Conservation (phyloP, 352 stramenopile species). For the Phytophthora constricta region DNA sequence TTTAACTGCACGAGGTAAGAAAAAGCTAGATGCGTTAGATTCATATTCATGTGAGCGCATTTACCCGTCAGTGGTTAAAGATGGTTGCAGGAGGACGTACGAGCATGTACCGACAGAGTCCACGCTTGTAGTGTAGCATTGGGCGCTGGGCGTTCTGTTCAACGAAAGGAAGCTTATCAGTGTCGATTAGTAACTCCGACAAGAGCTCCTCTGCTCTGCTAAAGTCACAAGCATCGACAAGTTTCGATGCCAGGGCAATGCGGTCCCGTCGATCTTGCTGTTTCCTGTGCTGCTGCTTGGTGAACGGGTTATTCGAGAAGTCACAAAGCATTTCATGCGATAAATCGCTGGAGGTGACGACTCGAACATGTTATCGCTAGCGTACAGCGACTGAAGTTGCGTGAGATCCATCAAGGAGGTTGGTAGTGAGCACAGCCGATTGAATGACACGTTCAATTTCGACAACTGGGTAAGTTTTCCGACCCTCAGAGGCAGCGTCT, state of each 20-base stretch:
- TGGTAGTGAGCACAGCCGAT: conserved; percentile 50
- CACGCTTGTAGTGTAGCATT: conserved; percentile 47
- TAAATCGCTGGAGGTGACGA: conserved; percentile 35
- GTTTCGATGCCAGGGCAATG: conserved; percentile 33
- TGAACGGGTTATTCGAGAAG: conserved; percentile 75
- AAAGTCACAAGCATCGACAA: conserved; percentile 41
- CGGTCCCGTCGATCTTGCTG: conserved; percentile 19
- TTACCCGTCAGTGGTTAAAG: neutral
- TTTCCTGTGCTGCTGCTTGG: conserved; percentile 20
- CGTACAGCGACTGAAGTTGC: conserved; percentile 47
- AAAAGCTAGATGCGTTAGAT: neutral
- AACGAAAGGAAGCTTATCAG: conserved; percentile 27
- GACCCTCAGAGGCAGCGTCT: conserved; percentile 41
- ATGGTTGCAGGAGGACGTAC: conserved; percentile 8
- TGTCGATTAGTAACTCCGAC: conserved; percentile 31
- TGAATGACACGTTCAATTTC: conserved; percentile 56
- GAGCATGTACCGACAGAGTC: conserved; percentile 56
- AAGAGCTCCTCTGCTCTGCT: conserved; percentile 37
- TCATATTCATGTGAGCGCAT: too few relatives aligned
- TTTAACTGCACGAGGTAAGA: conserved; percentile 15
- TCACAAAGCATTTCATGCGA: conserved; percentile 47
- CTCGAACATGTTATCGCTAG: conserved; percentile 55
- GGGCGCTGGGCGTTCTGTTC: conserved; percentile 29
- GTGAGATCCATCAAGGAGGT: conserved; percentile 54
- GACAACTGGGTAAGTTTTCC: conserved; percentile 42